A percentile compares a stretch with the other conserved stretches of the same genome.
phyloP scores from a whole-genome alignment of 2,329 filamentous ascomycete genomes.

The Fusarium pseudoanthophilum region DNA sequence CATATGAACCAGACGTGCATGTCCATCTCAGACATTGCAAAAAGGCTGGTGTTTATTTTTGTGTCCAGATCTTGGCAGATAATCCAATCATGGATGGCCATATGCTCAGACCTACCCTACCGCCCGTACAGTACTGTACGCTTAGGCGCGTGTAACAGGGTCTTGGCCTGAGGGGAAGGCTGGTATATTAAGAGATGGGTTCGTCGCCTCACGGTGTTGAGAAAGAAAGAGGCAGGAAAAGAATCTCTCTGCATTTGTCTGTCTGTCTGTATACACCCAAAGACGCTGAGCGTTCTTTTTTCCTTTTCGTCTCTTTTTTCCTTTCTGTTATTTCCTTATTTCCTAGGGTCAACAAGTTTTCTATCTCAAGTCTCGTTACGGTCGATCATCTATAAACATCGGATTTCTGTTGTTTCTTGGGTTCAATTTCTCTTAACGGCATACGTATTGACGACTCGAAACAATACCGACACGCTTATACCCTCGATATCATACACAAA shows the following conservation, averaged over 20 bases:
- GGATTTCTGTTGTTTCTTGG: constrained; percentile 14
- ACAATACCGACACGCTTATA: constrained; percentile 20
- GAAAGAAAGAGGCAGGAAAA: constrained; percentile 34
- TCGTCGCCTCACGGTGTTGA: constrained; percentile 20
- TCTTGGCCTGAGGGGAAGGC: constrained; percentile 15
- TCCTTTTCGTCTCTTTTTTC: constrained; percentile 24
- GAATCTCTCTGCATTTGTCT: constrained; percentile 37
- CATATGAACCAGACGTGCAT: constrained; percentile 27
- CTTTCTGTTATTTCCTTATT: constrained; percentile 41
- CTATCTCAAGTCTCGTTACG: constrained; percentile 15
- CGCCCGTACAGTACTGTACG: constrained; percentile 11
- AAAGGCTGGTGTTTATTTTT: constrained; percentile 35
- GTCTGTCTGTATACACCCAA: constrained; percentile 20
- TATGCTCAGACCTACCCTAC: constrained; percentile 27
- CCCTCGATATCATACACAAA: neutral
- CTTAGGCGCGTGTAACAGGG: constrained; percentile 19
- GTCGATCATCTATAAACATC: constrained; percentile 20
- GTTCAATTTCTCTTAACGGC: constrained; percentile 27
- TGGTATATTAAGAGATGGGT: constrained; percentile 44
- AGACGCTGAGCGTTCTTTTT: constrained; percentile 38
- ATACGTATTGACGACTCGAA: constrained; percentile 25
- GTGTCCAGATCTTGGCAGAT: constrained; percentile 20
- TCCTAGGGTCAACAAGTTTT: constrained; percentile 33
- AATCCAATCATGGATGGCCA: constrained; percentile 25
- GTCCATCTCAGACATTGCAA: constrained; percentile 4